Evolutionary conservation across 2,329 filamentous ascomycete species (phyloP), one percentile per base, ranked within the genome.

Genomic region (Fusarium bactridioides): DNA sequence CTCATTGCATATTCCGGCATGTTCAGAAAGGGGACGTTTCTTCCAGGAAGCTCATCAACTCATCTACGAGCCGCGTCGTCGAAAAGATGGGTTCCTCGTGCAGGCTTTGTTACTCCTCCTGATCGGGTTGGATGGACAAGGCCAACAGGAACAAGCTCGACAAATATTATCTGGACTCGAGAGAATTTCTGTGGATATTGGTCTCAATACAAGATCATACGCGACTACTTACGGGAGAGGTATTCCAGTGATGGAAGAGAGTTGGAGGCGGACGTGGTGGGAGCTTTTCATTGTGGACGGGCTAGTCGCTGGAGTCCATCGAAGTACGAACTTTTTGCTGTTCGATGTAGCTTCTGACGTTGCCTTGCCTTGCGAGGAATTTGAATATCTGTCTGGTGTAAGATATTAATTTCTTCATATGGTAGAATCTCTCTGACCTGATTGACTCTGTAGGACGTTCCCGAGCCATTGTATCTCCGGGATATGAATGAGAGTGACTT

Each of bases 231-330:
- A 94, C 74, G 91, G 92, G 21, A 84, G 86, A 33, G 89, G 89
- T 10, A 89, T 92, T 66, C 85, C 89, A 0, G 85, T 94, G 4
- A 79, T 95, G 7, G 93, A 95, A 78, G 95, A 98, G 81, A 93
- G 92, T 79, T 92, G 94, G 89, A 89, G 94, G 23, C 87, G 95
- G 65, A 98, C 94, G 3, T 98, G 94, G 94, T 98, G 95, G 95
- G 94, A 90, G 69, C 79, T 90, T 8, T 95, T 92, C 78, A 88
- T 93, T n/a, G 88, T 94, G 19, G 94, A 97, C 79, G 93, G 92
- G 61, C 92, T 97, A 87, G 87, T 97, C 73, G 93, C 94, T 10
- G 93, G 93, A 7, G 90, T 97, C 73, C 93, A 93, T 74, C 88
- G 91, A 18, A 88, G 89, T 68, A 92, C 92, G 45, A 91, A 89